phyloP scores from a whole-genome alignment of 2,329 filamentous ascomycete species.

The Juglanconis oblonga region DNA sequence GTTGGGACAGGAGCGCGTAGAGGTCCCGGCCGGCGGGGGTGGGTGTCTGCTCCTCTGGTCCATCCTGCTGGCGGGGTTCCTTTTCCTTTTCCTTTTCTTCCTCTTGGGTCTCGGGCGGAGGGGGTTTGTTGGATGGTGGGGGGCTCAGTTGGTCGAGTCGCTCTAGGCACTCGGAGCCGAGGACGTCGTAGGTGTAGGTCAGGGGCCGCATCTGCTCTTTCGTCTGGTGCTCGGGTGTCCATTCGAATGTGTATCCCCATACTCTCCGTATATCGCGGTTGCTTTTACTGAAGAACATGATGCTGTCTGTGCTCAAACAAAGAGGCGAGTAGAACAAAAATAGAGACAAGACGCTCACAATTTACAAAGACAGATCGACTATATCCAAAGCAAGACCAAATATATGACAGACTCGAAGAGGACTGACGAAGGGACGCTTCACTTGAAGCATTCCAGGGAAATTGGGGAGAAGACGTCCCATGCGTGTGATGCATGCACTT shows the following conservation, averaged over 20 bases:
- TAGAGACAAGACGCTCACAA: background rate
- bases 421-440: too few species aligned
- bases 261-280: conserved; percentile 21
- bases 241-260: conserved; percentile 69
- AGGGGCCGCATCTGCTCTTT: conserved; percentile 56
- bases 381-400: too few species aligned
- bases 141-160: conserved; percentile 61
- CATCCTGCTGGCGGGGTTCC: conserved; percentile 1
- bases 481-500: background rate
- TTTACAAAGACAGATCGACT: too few species aligned
- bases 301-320: background rate
- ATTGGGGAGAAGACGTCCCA: background rate
- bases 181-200: conserved; percentile 64
- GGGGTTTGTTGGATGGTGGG: conserved; percentile 24
- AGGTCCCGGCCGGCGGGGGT: conserved; percentile 49
- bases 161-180: conserved; percentile 65
- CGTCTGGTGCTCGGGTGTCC: conserved; percentile 63
- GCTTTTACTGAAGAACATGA: conserved; percentile 9
- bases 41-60: background rate
- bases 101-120: background rate
- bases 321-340: background rate
- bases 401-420: too few species aligned
- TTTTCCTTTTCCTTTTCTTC: conserved; percentile 12
- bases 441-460: too few species aligned
- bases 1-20: conserved; percentile 58